Evolutionary conservation across 2,329 filamentous ascomycete species (phyloP).

Genomic region (Verticillium klebahnii): DNA sequence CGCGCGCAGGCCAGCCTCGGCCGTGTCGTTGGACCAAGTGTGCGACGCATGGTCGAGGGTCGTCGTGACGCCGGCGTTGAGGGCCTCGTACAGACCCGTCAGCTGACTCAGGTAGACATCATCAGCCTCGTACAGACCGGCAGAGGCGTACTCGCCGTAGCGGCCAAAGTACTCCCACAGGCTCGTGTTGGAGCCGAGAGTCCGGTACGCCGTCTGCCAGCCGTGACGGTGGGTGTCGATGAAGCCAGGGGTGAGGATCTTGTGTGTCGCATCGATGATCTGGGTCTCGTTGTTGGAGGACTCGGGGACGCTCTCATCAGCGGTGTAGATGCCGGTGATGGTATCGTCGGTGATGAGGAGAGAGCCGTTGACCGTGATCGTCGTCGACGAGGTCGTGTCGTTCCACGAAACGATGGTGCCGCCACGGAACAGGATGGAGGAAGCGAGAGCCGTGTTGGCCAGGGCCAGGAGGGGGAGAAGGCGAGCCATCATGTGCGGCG

Average conservation of each 20-base stretch:
- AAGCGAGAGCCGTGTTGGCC: conserved; percentile 5
- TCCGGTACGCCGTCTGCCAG: conserved; percentile 53
- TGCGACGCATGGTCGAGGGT: conserved; percentile 48
- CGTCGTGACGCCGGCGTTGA: conserved; percentile 50
- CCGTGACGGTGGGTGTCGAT: conserved; percentile 52
- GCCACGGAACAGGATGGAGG: conserved; percentile 22
- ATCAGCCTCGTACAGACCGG: conserved; percentile 28
- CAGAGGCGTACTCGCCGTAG: conserved; percentile 29
- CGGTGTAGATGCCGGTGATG: conserved; percentile 26
- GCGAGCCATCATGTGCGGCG: neutral
- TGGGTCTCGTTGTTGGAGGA: conserved; percentile 25
- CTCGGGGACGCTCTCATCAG: conserved; percentile 7
- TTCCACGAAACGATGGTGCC: conserved; percentile 39
- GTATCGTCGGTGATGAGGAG: conserved; percentile 32
- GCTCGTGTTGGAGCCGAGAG: conserved; percentile 45
- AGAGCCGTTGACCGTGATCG: conserved; percentile 33
- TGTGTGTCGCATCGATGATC: conserved; percentile 41
- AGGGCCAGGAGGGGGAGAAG: conserved; percentile 1
- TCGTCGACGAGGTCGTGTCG: conserved; percentile 22
- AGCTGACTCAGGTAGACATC: conserved; percentile 44
- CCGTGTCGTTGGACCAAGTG: conserved; percentile 36
- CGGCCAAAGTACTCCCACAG: conserved; percentile 42
- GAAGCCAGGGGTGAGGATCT: conserved; percentile 52
- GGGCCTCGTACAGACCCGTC: conserved; percentile 40
- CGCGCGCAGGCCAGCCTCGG: conserved; percentile 39